phyloP scores from a whole-genome alignment of 1,139 yeast genomes.

The Pichia sp. region DNA sequence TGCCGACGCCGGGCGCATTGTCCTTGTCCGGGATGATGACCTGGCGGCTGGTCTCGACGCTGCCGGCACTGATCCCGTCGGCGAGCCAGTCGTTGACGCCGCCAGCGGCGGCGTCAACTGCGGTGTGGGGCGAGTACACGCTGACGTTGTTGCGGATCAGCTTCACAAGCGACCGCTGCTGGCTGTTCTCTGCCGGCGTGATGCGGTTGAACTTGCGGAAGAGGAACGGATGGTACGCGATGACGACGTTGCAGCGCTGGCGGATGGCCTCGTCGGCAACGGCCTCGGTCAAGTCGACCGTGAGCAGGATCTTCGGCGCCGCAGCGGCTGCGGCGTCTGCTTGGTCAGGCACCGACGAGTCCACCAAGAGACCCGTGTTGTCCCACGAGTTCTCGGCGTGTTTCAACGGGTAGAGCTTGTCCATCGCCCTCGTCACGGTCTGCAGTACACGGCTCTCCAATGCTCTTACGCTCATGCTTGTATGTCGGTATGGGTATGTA shows the following conservation, averaged over 20 bases:
- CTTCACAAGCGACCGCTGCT: slow-evolving; percentile 69
- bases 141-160: slow-evolving; percentile 72
- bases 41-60: slow-evolving; percentile 13
- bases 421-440: slow-evolving; percentile 1
- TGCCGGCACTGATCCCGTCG: slow-evolving; percentile 45
- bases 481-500: background rate
- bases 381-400: slow-evolving; percentile 87
- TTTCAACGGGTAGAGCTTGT: slow-evolving; percentile 41
- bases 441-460: slow-evolving; percentile 7
- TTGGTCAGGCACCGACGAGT: slow-evolving; percentile 34
- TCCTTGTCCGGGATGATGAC: slow-evolving; percentile 38
- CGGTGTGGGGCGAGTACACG: slow-evolving; percentile 94
- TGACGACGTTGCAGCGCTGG: slow-evolving; percentile 46
- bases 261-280: slow-evolving; percentile 84
- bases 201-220: slow-evolving; percentile 85
- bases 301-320: slow-evolving; percentile 50
- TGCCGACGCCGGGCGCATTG: slow-evolving; percentile 51
- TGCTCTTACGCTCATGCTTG: background rate
- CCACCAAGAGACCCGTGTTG: slow-evolving; percentile 84
- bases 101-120: slow-evolving; percentile 84
- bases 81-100: slow-evolving; percentile 94
- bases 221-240: slow-evolving; percentile 95
- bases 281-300: slow-evolving; percentile 77
- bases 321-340: slow-evolving; percentile 12
- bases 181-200: slow-evolving; percentile 54